Percentiles rank a stretch among this genome's conserved stretches.
These are phyloP conservation scores for Marchantia paleacea DNA, from an alignment of 225 moss, liverwort and hornwort species.

Conservation along the genomic window DNA sequence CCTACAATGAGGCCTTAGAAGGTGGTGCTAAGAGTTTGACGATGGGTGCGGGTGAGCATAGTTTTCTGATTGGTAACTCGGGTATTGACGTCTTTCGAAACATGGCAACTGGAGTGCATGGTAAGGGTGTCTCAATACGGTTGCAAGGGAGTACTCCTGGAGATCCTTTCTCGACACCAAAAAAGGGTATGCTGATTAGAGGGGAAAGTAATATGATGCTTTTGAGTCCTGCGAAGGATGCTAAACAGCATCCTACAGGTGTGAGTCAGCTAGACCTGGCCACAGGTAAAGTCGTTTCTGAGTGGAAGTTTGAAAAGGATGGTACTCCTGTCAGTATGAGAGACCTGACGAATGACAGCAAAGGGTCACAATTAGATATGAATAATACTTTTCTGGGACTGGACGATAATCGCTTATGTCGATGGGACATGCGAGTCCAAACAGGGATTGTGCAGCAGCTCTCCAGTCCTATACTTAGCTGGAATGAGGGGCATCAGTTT, in stretches of 20 bases:
- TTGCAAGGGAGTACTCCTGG: conserved; percentile 43
- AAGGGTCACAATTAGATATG: conserved; percentile 68
- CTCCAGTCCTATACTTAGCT: conserved; percentile 65
- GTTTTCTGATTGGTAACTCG: conserved; percentile 79
- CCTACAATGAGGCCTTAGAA: conserved; percentile 68
- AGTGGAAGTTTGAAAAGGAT: conserved; percentile 95
- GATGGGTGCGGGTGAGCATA: conserved; percentile 85
- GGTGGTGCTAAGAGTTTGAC: conserved; percentile 75
- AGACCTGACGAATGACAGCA: conserved; percentile 89
- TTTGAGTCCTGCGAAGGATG: conserved; percentile 63
- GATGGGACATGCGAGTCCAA: conserved; percentile 94
- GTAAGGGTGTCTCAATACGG: conserved; percentile 54
- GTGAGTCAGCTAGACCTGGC: conserved; percentile 89
- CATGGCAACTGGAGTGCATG: conserved; percentile 58
- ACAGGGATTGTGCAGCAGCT: conserved; percentile 91
- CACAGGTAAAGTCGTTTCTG: conserved; percentile 78
- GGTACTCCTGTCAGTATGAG: conserved; percentile 84
- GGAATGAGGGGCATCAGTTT: conserved; percentile 96
- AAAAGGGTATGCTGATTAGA: conserved; percentile 87
- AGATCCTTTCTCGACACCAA: conserved; percentile 65
- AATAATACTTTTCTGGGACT: conserved; percentile 81
- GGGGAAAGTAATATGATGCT: conserved; percentile 96
- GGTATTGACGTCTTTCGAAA: conserved; percentile 80
- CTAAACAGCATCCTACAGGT: conserved; percentile 56
- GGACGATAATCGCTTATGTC: conserved; percentile 84